Base-by-base conservation (phyloP, 2,329 filamentous ascomycete species). In the Lecanicillium sp. region DNA sequence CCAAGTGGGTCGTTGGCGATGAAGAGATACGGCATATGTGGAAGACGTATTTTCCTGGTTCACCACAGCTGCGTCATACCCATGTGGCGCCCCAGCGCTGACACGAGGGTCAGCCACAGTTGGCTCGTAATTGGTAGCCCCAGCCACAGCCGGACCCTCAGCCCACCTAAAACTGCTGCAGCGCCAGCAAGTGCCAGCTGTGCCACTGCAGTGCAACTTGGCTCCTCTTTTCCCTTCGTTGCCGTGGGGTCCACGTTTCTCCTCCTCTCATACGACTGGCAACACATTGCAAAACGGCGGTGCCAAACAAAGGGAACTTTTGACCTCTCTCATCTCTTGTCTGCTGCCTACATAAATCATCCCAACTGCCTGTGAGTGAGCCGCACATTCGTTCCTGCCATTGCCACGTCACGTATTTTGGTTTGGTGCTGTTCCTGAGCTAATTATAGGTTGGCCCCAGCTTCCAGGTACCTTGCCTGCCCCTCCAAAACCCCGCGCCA, bases 401-500 rank as follows among this genome's bases (percentile, higher is more conserved):
- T 23, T 20, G 2, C 10, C 39, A 6, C 7, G 5, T 19, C 23
- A 14, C 17, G 26, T 17, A 2, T 1, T 15, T 12, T 2, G 30
- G 5, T 5, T 5, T 14, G 7, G 10, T 20, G 14, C 20, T n/a
- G 11, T 5, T 14, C 19, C 35, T 37, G 9, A 2, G 12, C 19
- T 7, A 8, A 7, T 36, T 29, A 12, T 32, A 37, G 29, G 27
- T 30, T 21, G 33, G 5, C n/a, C 12, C 8, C 20, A 35, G 41
- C 20, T 30, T 30, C 39, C 29, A 7, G n/a, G 27, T 30, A 29
- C 12, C n/a, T 12, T 15, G 32, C 27, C 17, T 45, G 26, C 27
- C 44, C 36, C 35, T 47, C 36, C 36, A 32, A 40, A 46, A 47
- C 44, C 45, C 45, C 45, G 45, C 45, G 38, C 37, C 37, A 36